Evolutionary conservation across 75 land plant species (phyloP).

Genomic region (Selaginella moellendorffii): DNA sequence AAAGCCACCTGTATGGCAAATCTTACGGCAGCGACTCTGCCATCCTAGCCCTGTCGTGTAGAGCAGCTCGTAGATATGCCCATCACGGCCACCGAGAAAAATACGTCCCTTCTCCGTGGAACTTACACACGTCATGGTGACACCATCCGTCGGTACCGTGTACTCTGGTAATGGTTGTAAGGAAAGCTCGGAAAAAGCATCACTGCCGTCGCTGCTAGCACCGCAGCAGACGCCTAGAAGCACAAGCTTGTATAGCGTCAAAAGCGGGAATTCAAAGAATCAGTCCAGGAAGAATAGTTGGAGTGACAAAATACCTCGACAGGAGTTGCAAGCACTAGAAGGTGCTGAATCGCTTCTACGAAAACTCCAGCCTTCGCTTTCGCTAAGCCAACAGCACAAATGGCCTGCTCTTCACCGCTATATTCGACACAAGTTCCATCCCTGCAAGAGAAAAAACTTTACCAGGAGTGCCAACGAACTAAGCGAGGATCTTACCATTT

Average conservation of each 20-base stretch:
- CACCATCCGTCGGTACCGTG: constrained; percentile 84
- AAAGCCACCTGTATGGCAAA: constrained; percentile 78
- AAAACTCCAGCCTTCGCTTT: constrained; percentile 79
- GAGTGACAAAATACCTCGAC: constrained; percentile 96
- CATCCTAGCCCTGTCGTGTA: constrained; percentile 79
- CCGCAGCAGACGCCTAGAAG: constrained; percentile 91
- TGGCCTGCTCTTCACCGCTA: constrained; percentile 89
- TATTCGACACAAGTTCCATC: constrained; percentile 94
- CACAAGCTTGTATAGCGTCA: constrained; percentile 35
- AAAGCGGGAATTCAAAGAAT: background rate
- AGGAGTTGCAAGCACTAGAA: constrained; percentile 91
- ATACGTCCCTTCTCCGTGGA: constrained; percentile 78
- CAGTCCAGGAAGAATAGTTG: background rate
- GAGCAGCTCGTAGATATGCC: constrained; percentile 81
- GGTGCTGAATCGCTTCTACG: constrained; percentile 93
- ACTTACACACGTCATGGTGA: constrained; percentile 82
- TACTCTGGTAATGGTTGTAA: constrained; percentile 87
- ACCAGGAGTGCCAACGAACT: background rate
- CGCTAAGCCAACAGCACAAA: constrained; percentile 91
- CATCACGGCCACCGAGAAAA: constrained; percentile 88
- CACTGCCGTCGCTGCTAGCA: constrained; percentile 56
- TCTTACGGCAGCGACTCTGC: constrained; percentile 89
- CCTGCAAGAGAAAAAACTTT: constrained; percentile 27
- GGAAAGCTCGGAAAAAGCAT: constrained; percentile 77
- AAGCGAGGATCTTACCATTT: too few relatives aligned